These are phyloP conservation scores for Metschnikowia orientalis DNA, from an alignment of 805 yeast species.

Conservation along the genomic window DNA sequence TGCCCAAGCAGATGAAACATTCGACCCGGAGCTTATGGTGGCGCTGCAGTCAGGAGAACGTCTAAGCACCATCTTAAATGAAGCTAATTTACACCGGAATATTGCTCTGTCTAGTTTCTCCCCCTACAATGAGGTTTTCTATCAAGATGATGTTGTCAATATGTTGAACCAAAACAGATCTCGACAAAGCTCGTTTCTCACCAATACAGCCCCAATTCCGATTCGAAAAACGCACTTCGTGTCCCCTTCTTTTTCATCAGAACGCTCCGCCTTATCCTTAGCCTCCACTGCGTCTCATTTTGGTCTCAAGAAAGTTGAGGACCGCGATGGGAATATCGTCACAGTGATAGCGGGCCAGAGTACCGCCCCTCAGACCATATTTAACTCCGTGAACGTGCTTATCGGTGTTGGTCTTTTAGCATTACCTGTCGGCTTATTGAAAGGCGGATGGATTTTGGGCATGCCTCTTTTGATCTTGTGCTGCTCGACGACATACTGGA, in stretches of 20 bases:
- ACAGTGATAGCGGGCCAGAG: conserved; percentile 79
- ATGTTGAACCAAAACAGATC: conserved; percentile 26
- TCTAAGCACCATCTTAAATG: conserved; percentile 48
- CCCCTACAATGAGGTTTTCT: conserved; percentile 33
- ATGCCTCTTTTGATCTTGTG: conserved; percentile 51
- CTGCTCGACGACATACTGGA: conserved; percentile 67
- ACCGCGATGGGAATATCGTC: conserved; percentile 61
- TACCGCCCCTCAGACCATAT: conserved; percentile 65
- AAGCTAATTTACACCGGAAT: conserved; percentile 7
- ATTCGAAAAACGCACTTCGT: conserved; percentile 30
- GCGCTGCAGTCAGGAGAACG: conserved; percentile 64
- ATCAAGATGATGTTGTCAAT: conserved; percentile 33
- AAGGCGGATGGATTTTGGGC: conserved; percentile 68
- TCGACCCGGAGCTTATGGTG: conserved; percentile 64
- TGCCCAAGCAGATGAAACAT: conserved; percentile 49
- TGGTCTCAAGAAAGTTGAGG: conserved; percentile 60
- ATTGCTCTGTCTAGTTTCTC: conserved; percentile 10
- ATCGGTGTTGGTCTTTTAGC: conserved; percentile 69
- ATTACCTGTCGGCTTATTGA: conserved; percentile 58
- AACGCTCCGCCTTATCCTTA: conserved; percentile 32
- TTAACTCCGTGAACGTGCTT: conserved; percentile 61
- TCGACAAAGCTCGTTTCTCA: conserved; percentile 24
- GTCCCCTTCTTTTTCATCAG: conserved; percentile 42
- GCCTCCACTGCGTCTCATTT: conserved; percentile 46
- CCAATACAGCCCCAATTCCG: conserved; percentile 16